Evolutionary conservation across 1,284 basidiomycete genomes (phyloP).

Genomic region (Heterobasidion occidentale): DNA sequence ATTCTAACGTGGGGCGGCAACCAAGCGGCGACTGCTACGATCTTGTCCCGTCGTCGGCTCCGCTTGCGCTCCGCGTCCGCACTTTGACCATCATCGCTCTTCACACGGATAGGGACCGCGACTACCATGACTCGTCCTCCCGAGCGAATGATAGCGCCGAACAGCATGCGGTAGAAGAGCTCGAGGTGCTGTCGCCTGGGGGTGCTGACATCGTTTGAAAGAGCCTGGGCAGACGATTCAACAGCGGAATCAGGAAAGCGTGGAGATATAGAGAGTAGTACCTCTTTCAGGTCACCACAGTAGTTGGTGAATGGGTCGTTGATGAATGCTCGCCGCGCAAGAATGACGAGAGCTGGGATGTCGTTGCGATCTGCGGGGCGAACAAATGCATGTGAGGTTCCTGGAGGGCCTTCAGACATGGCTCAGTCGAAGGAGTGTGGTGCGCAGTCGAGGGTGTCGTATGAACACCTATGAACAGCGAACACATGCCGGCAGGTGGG

Average conservation of each 20-base stretch:
- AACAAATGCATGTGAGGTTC: too few relatives aligned
- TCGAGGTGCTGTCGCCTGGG: background rate
- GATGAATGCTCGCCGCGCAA: constrained; percentile 1
- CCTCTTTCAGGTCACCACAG: background rate
- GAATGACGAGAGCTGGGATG: too few relatives aligned
- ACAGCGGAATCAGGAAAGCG: background rate
- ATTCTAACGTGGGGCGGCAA: background rate
- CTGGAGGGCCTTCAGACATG: too few relatives aligned
- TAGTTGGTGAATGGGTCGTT: background rate
- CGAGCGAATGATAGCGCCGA: background rate
- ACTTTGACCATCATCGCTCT: background rate
- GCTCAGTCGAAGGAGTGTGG: too few relatives aligned
- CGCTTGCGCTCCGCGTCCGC: too few relatives aligned
- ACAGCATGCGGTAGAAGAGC: background rate
- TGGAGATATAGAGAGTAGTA: background rate
- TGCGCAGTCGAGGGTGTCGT: too few relatives aligned
- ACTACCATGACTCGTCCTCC: background rate
- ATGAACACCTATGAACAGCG: too few relatives aligned
- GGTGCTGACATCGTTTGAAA: background rate
- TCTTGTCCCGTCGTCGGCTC: background rate
- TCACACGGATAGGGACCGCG: background rate
- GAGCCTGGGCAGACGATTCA: background rate
- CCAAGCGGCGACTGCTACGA: background rate
- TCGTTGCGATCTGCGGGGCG: too few relatives aligned
- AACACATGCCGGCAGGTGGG: too few relatives aligned